Base-by-base conservation (phyloP, 352 stramenopile species). In the Globisporangium middletonii region DNA sequence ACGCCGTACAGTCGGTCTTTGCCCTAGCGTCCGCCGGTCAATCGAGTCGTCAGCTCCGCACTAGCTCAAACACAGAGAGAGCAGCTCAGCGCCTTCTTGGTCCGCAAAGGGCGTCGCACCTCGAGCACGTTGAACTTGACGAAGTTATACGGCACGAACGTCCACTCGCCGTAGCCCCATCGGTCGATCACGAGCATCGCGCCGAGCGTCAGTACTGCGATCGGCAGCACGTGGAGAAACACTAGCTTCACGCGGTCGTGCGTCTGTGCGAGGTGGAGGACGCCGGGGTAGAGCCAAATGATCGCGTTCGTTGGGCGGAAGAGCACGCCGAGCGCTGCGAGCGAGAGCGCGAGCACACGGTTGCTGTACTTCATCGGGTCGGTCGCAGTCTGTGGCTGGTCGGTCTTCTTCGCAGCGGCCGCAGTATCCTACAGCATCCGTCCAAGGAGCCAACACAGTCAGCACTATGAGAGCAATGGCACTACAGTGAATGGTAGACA, bases 61-160 rank as follows among this genome's bases (percentile, higher is more conserved):
- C 23, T 23, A 23, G 7, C 30, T 35, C 30, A 35, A 35, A 19
- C 35, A 47, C 15, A 3, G 41, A 37, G 13, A 52, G 18, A 19
- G 12, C 18, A 50, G 23, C 23, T 23, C 23, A 23, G 23, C 23
- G 23, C 23, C 23, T 23, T 23, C 23, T 23, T 23, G 23, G 23
- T 23, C 23, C 23, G 23, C 23, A 23, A 23, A 23, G 23, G 23
- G 23, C 30, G 41, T 50, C 35, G 28, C 65, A 91, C 83, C 65
- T 94, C 78, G 15, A 96, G 59, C 0, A 94, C 59, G 60, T 96
- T 96, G 63, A 94, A 92, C 64, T 83, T 87, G 57, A 94, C 64
- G 43, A 96, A 96, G 62, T 96, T 96, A 38, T 77, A 70, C 8
- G 83, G 84, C 37, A 96, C 86, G 53, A 91, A 89, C 11, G 86